Conservation (phyloP, 768 basidiomycete species). For the Naganishia antarctica region DNA sequence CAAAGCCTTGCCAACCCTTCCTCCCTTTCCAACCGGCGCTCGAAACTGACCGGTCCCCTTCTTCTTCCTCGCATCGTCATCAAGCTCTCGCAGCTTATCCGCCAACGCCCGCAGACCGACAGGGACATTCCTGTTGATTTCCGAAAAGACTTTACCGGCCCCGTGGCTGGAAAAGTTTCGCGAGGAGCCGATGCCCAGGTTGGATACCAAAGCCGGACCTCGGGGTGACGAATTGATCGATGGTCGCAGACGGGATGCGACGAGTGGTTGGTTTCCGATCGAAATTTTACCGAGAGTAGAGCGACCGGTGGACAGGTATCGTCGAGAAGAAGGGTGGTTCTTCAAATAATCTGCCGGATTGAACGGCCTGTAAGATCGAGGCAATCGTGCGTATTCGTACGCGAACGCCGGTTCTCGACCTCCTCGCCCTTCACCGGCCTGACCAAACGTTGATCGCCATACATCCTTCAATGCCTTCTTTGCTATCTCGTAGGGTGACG, state of each 20-base stretch:
- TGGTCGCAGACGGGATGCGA: constrained; percentile 3
- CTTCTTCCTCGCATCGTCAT: constrained; percentile 3
- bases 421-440: not conserved
- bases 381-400: constrained; percentile 14
- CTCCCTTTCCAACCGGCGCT: not conserved
- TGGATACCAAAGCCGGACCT: constrained; percentile 12
- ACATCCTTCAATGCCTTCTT: constrained; percentile 18
- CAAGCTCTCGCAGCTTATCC: constrained; percentile 15
- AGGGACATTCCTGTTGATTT: constrained; percentile 18
- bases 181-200: constrained; percentile 21
- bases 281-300: not conserved
- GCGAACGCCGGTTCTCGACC: constrained; percentile 7
- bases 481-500: constrained; percentile 18
- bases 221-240: not conserved
- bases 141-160: constrained; percentile 1
- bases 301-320: not conserved
- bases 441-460: constrained; percentile 23
- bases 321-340: constrained; percentile 36
- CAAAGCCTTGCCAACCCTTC: constrained; percentile 11
- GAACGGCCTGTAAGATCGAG: constrained; percentile 26
- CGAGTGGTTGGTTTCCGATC: constrained; percentile 2
- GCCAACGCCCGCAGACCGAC: constrained; percentile 23
- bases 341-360: constrained; percentile 42
- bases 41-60: not conserved
- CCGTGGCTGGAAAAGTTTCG: constrained; percentile 24